Base-by-base conservation (phyloP, 108 stramenopile genomes). In the Cyclostephanos invisitatus region DNA sequence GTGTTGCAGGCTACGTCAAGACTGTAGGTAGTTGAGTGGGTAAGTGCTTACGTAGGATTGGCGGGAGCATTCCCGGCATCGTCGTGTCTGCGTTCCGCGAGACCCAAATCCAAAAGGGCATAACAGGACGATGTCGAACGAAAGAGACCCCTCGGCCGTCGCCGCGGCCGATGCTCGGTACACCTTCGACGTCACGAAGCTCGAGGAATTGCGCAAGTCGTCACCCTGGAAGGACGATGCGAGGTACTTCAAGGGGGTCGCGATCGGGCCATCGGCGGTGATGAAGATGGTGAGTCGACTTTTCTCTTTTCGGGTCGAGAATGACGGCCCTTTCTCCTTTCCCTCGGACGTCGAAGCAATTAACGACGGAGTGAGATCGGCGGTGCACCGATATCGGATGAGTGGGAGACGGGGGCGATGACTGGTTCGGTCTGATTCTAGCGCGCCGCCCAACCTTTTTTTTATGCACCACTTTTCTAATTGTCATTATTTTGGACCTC, bases 211-310 rank as follows among this genome's bases (percentile, higher is more conserved):
- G 2, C 81, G 85, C 5, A 75, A 72, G 10, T 71, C 74, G 11
- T 81, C 67, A 32, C 93, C 93, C 0, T 94, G 93, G 93, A 85
- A 72, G 70, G 76, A 81, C 14, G 83, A 88, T 51, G 72, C 93
- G 7, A 82, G 74, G 25, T 91, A 86, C 65, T 94, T 94, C 73
- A 57, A 79, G 29, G 49, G 32, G 0, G 85, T 90, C 28, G 77
- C 91, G 50, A 27, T 95, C 24, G 75, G 80, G 59, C 94, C 94
- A 24, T 86, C 87, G 18, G 87, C 90, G 21, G 75, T 92, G 25
- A 88, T 87, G 76, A 92, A 95, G 78, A 92, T 95, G 83, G 72
- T 84, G 46, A 48, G 80, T 62, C 9, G 27, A 2, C 0, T 35
- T 32, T 40, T 27, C 29, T 42, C 12, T 0, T 4, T 37, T n/a